Conservation (phyloP, 164 flowering plant genomes). For the Macadamia integrifolia region DNA sequence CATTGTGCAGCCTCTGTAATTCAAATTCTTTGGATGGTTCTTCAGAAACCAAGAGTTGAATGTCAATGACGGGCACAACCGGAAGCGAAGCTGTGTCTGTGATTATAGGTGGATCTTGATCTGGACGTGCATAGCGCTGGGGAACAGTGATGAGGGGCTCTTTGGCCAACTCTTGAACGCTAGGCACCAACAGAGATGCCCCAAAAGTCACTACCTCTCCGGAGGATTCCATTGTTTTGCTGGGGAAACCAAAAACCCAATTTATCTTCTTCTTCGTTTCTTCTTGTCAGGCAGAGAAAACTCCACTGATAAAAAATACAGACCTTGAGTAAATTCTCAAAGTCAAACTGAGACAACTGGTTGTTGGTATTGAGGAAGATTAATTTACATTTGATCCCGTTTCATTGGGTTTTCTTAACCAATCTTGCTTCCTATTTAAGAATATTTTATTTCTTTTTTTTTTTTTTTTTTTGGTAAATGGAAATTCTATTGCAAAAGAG, state of each 20-base stretch:
- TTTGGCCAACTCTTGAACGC: conserved; percentile 45
- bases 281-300: too few relatives aligned
- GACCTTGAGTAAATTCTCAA: too few relatives aligned
- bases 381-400: too few relatives aligned
- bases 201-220: conserved; percentile 25
- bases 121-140: conserved; percentile 25
- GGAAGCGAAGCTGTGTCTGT: not conserved
- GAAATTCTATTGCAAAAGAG: too few relatives aligned
- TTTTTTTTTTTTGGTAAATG: too few relatives aligned
- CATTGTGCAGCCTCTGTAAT: conserved; percentile 30
- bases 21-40: conserved; percentile 21
- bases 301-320: too few relatives aligned
- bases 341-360: too few relatives aligned
- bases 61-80: conserved; percentile 31
- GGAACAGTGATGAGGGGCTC: conserved; percentile 26
- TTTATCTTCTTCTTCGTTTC: too few relatives aligned
- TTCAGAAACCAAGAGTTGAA: conserved; percentile 16
- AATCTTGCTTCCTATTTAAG: too few relatives aligned
- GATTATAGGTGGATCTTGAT: conserved; percentile 14
- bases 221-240: conserved; percentile 3
- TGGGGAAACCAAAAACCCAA: not conserved
- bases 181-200: conserved; percentile 37
- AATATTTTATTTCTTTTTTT: too few relatives aligned
- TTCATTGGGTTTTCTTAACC: too few relatives aligned
- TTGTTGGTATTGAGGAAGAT: too few relatives aligned